Conservation (phyloP, 1,284 basidiomycete genomes). For the Rhodotorula sp. region DNA sequence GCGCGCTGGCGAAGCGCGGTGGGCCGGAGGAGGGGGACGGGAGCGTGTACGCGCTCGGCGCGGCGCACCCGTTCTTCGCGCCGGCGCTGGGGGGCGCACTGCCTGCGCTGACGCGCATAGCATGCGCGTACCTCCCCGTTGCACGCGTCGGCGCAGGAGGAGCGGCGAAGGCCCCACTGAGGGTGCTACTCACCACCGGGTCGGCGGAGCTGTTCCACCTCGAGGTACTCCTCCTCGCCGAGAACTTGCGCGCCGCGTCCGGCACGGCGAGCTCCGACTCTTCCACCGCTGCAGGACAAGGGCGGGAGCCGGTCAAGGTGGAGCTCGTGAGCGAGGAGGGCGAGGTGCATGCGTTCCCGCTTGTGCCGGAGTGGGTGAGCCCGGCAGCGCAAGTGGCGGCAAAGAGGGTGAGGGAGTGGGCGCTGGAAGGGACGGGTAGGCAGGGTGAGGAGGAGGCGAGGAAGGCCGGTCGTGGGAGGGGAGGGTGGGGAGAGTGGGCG, state of each 20-base stretch:
- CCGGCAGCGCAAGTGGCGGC: conserved; percentile 22
- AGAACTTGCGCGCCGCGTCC: conserved; percentile 10
- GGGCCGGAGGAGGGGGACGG: background rate
- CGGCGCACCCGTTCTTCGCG: conserved; percentile 32
- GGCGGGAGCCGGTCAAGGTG: conserved; percentile 18
- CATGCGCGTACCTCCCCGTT: conserved; percentile 9
- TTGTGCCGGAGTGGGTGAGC: conserved; percentile 42
- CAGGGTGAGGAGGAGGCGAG: background rate
- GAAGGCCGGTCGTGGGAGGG: no score
- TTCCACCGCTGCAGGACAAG: background rate
- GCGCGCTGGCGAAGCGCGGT: background rate
- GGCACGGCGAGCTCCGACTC: background rate
- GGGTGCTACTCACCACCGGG: conserved; percentile 34
- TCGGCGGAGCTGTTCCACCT: conserved; percentile 39
- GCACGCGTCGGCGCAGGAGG: background rate
- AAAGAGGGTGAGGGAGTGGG: conserved; percentile 27
- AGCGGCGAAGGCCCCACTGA: background rate
- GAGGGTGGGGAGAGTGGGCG: background rate
- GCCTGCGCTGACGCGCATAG: conserved; percentile 10
- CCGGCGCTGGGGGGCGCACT: conserved; percentile 30
- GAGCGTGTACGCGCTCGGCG: background rate
- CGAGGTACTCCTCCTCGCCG: conserved; percentile 29
- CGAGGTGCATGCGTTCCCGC: conserved; percentile 43
- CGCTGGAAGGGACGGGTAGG: conserved; percentile 4
- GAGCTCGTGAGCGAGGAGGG: conserved; percentile 29